These are phyloP conservation scores for Rhododendron vialii DNA, from an alignment of 148 eudicot genomes.

Conservation along the genomic window DNA sequence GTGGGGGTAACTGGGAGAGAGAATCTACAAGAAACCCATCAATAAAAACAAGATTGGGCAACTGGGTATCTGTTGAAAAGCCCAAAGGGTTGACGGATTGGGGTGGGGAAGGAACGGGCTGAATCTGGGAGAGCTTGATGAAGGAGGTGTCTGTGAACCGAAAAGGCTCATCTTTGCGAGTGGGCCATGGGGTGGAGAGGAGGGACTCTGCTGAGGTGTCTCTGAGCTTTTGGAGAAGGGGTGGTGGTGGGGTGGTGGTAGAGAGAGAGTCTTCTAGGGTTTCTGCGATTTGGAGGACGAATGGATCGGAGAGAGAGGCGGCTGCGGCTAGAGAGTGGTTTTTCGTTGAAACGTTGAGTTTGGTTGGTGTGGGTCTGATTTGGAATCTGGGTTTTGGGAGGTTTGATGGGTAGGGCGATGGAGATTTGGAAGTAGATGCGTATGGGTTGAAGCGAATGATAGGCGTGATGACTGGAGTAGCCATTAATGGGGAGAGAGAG, in stretches of 20 bases:
- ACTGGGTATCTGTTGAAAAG: conserved; percentile 41
- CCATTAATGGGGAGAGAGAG: conserved; percentile 14
- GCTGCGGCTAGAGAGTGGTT: conserved; percentile 20
- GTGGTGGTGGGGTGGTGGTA: conserved; percentile 34
- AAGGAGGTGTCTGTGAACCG: conserved; percentile 83
- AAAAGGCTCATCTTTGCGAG: conserved; percentile 80
- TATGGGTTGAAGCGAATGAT: conserved; percentile 4
- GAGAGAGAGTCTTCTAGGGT: conserved; percentile 77
- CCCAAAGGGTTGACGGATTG: conserved; percentile 15
- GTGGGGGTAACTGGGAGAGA: conserved; percentile 32
- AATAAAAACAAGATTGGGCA: conserved; percentile 53
- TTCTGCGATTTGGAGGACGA: conserved; percentile 89
- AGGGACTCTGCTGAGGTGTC: conserved; percentile 67
- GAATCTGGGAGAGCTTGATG: conserved; percentile 55
- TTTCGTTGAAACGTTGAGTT: background rate
- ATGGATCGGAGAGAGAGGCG: conserved; percentile 74
- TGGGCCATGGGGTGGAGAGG: conserved; percentile 77
- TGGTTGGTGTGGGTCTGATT: conserved; percentile 16
- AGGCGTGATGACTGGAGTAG: conserved; percentile 26
- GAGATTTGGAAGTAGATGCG: background rate
- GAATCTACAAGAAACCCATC: conserved; percentile 64
- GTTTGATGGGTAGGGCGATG: conserved; percentile 14
- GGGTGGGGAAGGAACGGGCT: conserved; percentile 42
- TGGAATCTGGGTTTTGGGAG: conserved; percentile 6
- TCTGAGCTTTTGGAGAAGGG: conserved; percentile 63